Evolutionary conservation across 257 asterid genomes (phyloP), one percentile per base, ranked within the genome.

Genomic region (Orobanche coerulescens): DNA sequence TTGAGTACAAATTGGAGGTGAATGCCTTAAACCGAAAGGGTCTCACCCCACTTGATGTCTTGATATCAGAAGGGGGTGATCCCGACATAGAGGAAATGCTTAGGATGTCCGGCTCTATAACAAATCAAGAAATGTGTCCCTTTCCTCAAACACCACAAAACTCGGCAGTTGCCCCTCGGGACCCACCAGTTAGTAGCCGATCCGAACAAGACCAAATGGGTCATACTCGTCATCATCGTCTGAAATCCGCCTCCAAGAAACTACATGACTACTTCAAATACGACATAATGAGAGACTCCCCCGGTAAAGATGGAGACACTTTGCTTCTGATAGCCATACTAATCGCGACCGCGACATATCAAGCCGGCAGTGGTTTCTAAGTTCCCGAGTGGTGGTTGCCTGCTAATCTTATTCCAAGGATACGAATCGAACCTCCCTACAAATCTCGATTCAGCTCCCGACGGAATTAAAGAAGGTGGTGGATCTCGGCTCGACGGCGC

Each of bases 311-410:
- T 5, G 50, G 88, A 4, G 71, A 67, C 64, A 74, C 69, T 0
- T 13, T 82, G 36, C 82, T 85, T 0, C 49, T 80, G 8, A 58
- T 82, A 6, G 69, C 86, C 0, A 79, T 76, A 22, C 64, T 82
- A 2, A 80, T 85, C 1, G 79, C 67, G 4, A 75, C 86, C 0
- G 73, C 78, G 1, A 77, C 94, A 0, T 85, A 76, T 53, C 84
- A 80, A 58, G 84, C 84, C 0, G 82, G n/a, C n/a, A n/a, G n/a
- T n/a, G n/a, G n/a, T n/a, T n/a, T n/a, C n/a, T n/a, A n/a, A n/a
- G n/a, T n/a, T n/a, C n/a, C n/a, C n/a, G n/a, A n/a, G n/a, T n/a
- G n/a, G n/a, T n/a, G n/a, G n/a, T n/a, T n/a, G n/a, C n/a, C n/a
- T n/a, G n/a, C n/a, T n/a, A n/a, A n/a, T n/a, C n/a, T n/a, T n/a